phyloP scores from a whole-genome alignment of 805 yeast species.

The Candida pseudofarinosa region DNA sequence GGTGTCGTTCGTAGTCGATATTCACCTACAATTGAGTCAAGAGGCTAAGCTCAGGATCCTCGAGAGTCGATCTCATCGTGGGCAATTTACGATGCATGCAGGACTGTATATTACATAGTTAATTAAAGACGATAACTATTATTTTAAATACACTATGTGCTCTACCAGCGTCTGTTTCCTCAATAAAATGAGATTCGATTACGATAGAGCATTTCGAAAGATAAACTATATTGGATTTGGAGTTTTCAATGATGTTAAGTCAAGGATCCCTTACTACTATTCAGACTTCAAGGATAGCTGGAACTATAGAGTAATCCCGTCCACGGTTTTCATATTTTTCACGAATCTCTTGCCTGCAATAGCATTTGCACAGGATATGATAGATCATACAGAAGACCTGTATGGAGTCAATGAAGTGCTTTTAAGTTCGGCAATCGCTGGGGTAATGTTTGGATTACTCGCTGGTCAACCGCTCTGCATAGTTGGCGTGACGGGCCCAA shows the following conservation, averaged over 20 bases:
- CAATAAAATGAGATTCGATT: not conserved
- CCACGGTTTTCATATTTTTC: conserved; percentile 78
- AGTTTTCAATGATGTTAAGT: conserved; percentile 46
- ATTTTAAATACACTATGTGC: no score
- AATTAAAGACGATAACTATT: no score
- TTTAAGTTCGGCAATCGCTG: conserved; percentile 81
- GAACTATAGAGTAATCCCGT: conserved; percentile 84
- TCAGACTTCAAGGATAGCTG: conserved; percentile 82
- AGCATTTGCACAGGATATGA: conserved; percentile 97
- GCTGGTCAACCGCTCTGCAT: conserved; percentile 91
- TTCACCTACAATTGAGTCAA: no score
- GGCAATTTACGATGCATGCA: no score
- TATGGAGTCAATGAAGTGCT: conserved; percentile 92
- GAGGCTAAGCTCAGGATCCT: no score
- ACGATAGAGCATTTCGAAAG: not conserved
- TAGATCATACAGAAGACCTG: conserved; percentile 79
- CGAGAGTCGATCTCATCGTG: not conserved
- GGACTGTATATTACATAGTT: no score
- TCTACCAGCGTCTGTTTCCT: no score
- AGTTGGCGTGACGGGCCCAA: conserved; percentile 97
- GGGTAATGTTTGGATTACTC: conserved; percentile 79
- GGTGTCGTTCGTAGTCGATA: no score
- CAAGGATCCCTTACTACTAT: conserved; percentile 59
- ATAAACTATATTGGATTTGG: conserved; percentile 42
- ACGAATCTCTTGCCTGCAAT: conserved; percentile 89